These are phyloP conservation scores for Mucor indicus DNA, from an alignment of 371 early-diverging fungal genomes.

Conservation along the genomic window DNA sequence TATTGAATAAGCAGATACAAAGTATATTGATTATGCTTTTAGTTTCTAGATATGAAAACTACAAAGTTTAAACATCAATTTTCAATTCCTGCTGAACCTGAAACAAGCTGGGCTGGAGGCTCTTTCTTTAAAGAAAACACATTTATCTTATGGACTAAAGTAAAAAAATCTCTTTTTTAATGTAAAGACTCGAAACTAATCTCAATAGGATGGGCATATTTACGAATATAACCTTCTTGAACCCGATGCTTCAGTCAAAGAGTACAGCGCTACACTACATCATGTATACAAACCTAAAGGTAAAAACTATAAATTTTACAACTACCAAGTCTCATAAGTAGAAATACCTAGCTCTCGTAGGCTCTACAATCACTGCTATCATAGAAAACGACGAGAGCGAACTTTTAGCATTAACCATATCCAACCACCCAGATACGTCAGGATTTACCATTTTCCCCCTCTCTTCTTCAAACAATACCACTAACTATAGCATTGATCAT, in stretches of 20 bases:
- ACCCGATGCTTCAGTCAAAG: no score
- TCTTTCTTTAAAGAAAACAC: constrained; percentile 26
- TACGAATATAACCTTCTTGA: constrained; percentile 28
- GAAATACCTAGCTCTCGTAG: no score
- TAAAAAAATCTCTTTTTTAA: constrained; percentile 8
- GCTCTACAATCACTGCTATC: constrained; percentile 3
- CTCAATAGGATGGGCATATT: constrained; percentile 30
- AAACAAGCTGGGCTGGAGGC: constrained; percentile 33
- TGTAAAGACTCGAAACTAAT: no score
- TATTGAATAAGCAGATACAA: no score
- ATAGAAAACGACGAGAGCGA: neutral
- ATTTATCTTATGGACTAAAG: constrained; percentile 30
- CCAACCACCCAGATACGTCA: constrained; percentile 19
- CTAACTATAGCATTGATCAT: no score
- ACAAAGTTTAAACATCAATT: constrained; percentile 28
- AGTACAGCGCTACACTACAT: no score
- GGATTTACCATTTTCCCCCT: constrained; percentile 16
- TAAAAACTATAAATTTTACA: constrained; percentile 14
- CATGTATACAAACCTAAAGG: neutral
- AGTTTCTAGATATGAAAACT: constrained; percentile 28
- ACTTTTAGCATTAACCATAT: constrained; percentile 16
- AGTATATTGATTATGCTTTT: no score
- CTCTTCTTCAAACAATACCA: no score
- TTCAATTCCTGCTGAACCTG: constrained; percentile 21
- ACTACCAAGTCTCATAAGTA: no score